A percentile compares a stretch with the other conserved stretches of the same genome.
These are phyloP conservation scores for Plectosphaerella sp. DNA, from an alignment of 2,329 filamentous ascomycete species.

Conservation along the genomic window DNA sequence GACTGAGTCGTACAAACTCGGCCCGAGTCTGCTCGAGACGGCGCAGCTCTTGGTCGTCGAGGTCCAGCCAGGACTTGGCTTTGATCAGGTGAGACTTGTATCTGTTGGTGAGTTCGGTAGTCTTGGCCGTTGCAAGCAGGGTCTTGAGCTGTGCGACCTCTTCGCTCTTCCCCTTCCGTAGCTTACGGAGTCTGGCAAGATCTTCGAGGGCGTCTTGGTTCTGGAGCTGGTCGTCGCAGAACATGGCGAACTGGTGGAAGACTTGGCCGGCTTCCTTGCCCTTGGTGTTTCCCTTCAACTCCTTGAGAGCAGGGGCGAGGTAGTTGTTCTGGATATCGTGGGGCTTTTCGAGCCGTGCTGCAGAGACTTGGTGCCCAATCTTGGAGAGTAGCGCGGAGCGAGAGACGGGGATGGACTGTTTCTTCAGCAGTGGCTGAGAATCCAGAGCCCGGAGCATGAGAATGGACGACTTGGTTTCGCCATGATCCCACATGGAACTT, in stretches of 20 bases:
- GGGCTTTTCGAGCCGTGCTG: conserved; percentile 85
- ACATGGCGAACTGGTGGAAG: conserved; percentile 90
- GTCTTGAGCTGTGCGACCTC: conserved; percentile 73
- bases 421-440: conserved; percentile 53
- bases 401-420: conserved; percentile 68
- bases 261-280: conserved; percentile 79
- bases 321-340: conserved; percentile 86
- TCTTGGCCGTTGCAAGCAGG: conserved; percentile 44
- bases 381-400: conserved; percentile 79
- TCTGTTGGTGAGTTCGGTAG: conserved; percentile 48
- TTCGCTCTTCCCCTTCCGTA: conserved; percentile 74
- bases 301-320: conserved; percentile 75
- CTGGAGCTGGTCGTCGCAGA: conserved; percentile 91
- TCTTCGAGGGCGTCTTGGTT: conserved; percentile 83
- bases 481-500: conserved; percentile 89
- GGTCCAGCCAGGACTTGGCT: conserved; percentile 82
- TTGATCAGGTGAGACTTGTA: conserved; percentile 61
- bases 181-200: conserved; percentile 70
- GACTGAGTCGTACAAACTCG: conserved; percentile 79
- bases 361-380: conserved; percentile 82
- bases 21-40: conserved; percentile 72
- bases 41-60: conserved; percentile 83
- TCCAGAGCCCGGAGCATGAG: conserved; percentile 77
- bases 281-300: conserved; percentile 64
- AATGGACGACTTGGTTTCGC: conserved; percentile 85